Evolutionary conservation across 257 asterid species (phyloP), one percentile per base, ranked within the genome.

Genomic region (Echium plantagineum): DNA sequence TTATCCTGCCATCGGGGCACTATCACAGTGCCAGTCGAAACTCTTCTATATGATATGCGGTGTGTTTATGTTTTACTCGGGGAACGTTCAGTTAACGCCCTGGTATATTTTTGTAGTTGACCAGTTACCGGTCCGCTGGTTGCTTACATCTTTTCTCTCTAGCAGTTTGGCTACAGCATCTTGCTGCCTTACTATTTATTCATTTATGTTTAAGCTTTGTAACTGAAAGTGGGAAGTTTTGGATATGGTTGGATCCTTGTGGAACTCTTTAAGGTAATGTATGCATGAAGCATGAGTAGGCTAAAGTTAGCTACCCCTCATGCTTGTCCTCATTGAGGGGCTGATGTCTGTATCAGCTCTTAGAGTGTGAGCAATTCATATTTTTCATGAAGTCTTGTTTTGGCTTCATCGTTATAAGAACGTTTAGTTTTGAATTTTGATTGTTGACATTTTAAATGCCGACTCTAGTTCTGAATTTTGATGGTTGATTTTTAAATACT

Each of bases 1-100:
- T 51, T 67, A 59, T 62, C 63, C 59, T 59, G 67, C 71, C 51
- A 52, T 65, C 66, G 69, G 71, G 66, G 74, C 74, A 61, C 69
- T 65, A 71, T 65, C 57, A 56, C 62, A 49, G 19, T 62, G 64
- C 74, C 74, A 64, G 74, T 73, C 64, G 49, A 57, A 57, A 71
- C 58, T 61, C 67, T 48, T 58, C 62, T 66, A 61, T 62, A 65
- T 73, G 49, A 54, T 61, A 61, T 59, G 69, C 55, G 48, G 70
- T 67, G 77, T 67, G 72, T 68, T 60, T 42, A 21, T 53, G 22
- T 42, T 65, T 59, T 69, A 32, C 57, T 49, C 65, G 71, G 64
- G 63, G 58, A 62, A 62, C 53, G 64, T 60, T 60, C 66, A 52
- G 60, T 35, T 56, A 18, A 54, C 31, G 47, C 64, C 55, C 10